These are phyloP conservation scores for Trichomonas gallinae DNA, from an alignment of 208 protist species.

Conservation along the genomic window DNA sequence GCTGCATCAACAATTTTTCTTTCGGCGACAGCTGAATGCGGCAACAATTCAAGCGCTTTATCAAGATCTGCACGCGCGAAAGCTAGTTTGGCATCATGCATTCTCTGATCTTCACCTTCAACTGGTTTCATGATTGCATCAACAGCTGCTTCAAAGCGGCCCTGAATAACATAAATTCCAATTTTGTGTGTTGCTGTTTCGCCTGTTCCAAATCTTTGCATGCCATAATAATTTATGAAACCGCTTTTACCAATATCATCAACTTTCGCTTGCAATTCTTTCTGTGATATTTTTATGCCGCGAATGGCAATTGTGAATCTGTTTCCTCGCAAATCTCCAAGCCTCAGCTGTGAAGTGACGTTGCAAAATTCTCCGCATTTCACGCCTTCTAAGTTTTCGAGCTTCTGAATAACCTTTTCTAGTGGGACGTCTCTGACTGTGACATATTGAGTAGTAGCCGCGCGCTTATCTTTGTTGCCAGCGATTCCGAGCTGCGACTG, in stretches of 20 bases:
- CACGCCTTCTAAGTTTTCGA: background rate
- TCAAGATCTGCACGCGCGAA: background rate
- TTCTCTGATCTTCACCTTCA: background rate
- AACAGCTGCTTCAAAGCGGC: background rate
- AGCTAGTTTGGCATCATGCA: background rate
- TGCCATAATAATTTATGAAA: conserved; percentile 12
- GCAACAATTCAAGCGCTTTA: background rate
- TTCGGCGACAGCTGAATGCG: background rate
- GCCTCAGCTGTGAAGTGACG: background rate
- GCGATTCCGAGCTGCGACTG: background rate
- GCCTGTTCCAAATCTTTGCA: conserved; percentile 12
- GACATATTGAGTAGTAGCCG: background rate
- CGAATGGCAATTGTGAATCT: background rate
- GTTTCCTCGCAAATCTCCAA: background rate
- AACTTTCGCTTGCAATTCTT: background rate
- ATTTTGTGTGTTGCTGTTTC: background rate
- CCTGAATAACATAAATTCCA: background rate
- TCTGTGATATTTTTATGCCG: background rate
- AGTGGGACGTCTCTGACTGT: background rate
- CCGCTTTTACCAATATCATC: background rate
- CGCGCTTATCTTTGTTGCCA: conserved; percentile 3
- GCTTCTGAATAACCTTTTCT: background rate
- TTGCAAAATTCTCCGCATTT: background rate
- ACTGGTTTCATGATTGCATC: background rate
- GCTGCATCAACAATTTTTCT: background rate